A percentile compares a stretch with the other conserved stretches of the same genome.
Evolutionary conservation across 306 rosid species (phyloP).

Genomic region (Prunus salicina): DNA sequence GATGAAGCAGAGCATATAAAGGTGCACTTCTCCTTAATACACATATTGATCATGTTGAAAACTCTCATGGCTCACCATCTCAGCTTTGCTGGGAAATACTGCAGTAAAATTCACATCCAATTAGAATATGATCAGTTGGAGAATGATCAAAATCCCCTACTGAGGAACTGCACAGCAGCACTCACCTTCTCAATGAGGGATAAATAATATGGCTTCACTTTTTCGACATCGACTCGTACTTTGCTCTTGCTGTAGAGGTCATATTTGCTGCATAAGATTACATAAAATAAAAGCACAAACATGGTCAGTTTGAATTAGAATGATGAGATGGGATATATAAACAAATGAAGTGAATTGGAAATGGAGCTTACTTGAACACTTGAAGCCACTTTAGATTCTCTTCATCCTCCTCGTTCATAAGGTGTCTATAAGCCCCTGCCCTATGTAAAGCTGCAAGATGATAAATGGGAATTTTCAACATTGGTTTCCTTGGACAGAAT

Average conservation of each 20-base stretch:
- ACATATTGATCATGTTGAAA: neutral
- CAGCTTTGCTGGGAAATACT: constrained; percentile 55
- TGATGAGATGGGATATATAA: neutral
- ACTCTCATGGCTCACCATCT: constrained; percentile 33
- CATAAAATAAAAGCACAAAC: neutral
- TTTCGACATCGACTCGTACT: constrained; percentile 48
- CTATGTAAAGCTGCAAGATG: constrained; percentile 50
- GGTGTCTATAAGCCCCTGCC: constrained; percentile 52
- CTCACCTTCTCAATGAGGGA: constrained; percentile 74
- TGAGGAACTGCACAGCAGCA: neutral
- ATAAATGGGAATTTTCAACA: neutral
- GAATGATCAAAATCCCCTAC: neutral
- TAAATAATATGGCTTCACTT: constrained; percentile 71
- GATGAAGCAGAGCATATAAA: constrained; percentile 1
- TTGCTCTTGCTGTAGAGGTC: constrained; percentile 91
- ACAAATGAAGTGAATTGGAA: neutral
- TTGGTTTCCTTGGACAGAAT: neutral
- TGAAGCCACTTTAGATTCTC: constrained; percentile 64
- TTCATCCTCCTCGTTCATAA: constrained; percentile 56
- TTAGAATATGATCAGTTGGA: neutral
- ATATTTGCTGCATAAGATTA: constrained; percentile 55
- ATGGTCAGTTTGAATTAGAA: neutral
- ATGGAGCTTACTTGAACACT: constrained; percentile 45
- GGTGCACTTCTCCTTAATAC: neutral
- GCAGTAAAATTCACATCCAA: neutral